These are phyloP conservation scores for Raffaelea albimanens DNA, from an alignment of 2,329 filamentous ascomycete genomes.

Conservation along the genomic window DNA sequence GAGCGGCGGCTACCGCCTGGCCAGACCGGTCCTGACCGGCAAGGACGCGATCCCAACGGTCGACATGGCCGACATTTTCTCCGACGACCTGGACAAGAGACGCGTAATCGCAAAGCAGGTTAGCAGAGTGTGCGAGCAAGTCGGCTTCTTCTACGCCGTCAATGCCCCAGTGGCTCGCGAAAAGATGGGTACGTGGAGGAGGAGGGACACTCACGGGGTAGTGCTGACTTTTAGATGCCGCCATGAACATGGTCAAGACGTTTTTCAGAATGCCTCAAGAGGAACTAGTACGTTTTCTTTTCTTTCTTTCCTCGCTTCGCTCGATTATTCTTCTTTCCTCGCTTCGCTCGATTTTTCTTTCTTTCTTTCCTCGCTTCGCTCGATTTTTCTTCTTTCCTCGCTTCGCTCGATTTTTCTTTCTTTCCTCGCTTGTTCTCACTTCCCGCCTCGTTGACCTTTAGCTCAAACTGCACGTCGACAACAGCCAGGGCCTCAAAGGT, in stretches of 20 bases:
- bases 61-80: conserved; percentile 6
- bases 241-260: conserved; percentile 1
- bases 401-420: too few relatives aligned
- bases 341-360: too few relatives aligned
- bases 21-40: conserved; percentile 6
- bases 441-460: background rate
- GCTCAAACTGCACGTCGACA: conserved; percentile 4
- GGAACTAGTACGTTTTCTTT: background rate
- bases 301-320: too few relatives aligned
- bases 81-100: background rate
- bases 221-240: background rate
- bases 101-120: conserved; percentile 3
- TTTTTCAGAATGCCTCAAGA: conserved; percentile 3
- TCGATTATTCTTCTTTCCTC: too few relatives aligned
- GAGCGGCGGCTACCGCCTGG: conserved; percentile 1
- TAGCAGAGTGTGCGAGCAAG: conserved; percentile 3
- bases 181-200: conserved; percentile 5
- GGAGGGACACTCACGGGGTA: background rate
- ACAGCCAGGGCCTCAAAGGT: conserved; percentile 5
- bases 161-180: conserved; percentile 1
- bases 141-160: conserved; percentile 5
- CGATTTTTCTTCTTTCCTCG: too few relatives aligned
- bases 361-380: too few relatives aligned
- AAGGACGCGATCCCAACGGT: conserved; percentile 6
- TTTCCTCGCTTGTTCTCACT: background rate